Evolutionary conservation across 805 yeast genomes (phyloP).

Genomic region (Lipomyces spencermartinsiae): DNA sequence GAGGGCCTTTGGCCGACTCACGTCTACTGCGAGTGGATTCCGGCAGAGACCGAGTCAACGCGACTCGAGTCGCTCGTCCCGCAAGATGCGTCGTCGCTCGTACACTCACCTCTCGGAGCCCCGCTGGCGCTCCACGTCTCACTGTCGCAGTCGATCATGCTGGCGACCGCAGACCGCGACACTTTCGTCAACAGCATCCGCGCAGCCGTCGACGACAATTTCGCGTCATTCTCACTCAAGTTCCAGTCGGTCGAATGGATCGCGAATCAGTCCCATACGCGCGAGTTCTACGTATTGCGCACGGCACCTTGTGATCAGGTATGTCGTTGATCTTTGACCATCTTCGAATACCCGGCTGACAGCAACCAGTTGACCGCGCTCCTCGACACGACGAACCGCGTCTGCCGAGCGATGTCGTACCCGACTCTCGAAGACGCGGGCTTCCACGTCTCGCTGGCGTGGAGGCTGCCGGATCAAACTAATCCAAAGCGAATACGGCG

Average conservation of each 20-base stretch:
- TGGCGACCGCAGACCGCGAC: conserved; percentile 20
- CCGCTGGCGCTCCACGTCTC: conserved; percentile 33
- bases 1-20: conserved; percentile 35
- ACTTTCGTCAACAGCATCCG: conserved; percentile 8
- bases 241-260: conserved; percentile 26
- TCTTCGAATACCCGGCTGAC: too few species aligned
- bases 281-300: conserved; percentile 22
- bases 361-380: conserved; percentile 10
- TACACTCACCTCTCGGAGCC: conserved; percentile 29
- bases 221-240: conserved; percentile 4
- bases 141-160: conserved; percentile 31
- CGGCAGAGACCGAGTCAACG: conserved; percentile 9
- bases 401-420: conserved; percentile 16
- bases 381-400: conserved; percentile 7
- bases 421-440: conserved; percentile 4
- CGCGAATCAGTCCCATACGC: conserved; percentile 21
- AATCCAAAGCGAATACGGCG: not conserved
- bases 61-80: conserved; percentile 20
- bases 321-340: not conserved
- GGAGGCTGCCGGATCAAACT: conserved; percentile 18
- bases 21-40: conserved; percentile 34
- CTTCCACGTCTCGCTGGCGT: conserved; percentile 34
- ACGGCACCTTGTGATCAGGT: not conserved
- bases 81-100: conserved; percentile 20
- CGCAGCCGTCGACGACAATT: conserved; percentile 7